Base-by-base conservation (phyloP, 768 basidiomycete species). In the Arthromyces matolae region DNA sequence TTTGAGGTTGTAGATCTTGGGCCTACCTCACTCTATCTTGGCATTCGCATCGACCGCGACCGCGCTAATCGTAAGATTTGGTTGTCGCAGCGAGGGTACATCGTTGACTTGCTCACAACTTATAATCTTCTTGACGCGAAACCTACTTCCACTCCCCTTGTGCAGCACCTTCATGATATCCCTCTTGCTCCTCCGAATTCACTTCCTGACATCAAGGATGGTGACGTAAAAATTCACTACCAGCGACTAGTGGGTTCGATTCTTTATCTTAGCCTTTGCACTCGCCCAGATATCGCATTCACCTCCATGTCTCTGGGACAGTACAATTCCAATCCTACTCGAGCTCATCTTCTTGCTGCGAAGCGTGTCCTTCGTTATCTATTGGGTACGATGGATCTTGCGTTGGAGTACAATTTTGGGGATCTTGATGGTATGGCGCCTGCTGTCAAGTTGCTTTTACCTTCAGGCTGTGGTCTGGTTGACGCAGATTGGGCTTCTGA, bases 71-170 rank as follows among this genome's bases (percentile, higher is more conserved):
- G 29, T 31, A 8, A 14, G 8, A 8, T 31, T 14, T 31, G 29
- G 29, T 14, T 31, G 14, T 31, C 29, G 8, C 29, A 31, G 29
- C 29, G n/a, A n/a, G n/a, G n/a, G n/a, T n/a, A n/a, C n/a, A n/a
- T n/a, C n/a, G n/a, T 14, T 31, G 8, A 31, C 29, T 31, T 31
- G 29, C 29, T n/a, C n/a, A n/a, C n/a, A n/a, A n/a, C n/a, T n/a
- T n/a, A n/a, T n/a, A n/a, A n/a, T n/a, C n/a, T n/a, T 8, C 48
- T 60, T n/a, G 52, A 22, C 7, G 45, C 47, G 1, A 31, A 31
- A 54, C 55, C 7, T 59, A 62, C 42, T 60, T 56, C 8, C 14
- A 14, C 14, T 14, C 29, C 29, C 14, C 14, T 31, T 8, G 8
- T 14, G 8, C 29, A 31, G 8, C 29, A 8, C 14, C 29, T 31